Conservation (phyloP, 1,284 basidiomycete species). For the Hypsizygus ulmarius region DNA sequence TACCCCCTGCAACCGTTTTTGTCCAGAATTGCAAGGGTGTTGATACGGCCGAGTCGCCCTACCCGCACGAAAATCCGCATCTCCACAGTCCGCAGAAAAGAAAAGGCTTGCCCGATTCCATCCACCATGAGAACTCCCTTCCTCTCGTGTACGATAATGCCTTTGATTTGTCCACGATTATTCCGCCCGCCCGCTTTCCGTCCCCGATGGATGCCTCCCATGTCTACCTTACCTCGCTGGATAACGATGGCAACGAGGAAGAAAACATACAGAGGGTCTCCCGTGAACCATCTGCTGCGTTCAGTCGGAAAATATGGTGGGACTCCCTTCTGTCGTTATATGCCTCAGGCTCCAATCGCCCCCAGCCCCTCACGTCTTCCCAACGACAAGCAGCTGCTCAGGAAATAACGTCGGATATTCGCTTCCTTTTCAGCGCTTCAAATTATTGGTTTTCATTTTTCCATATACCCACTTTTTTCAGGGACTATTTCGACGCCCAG, state of each 20-base stretch:
- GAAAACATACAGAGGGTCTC: constrained; percentile 25
- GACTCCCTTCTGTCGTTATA: constrained; percentile 65
- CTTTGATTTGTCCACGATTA: constrained; percentile 20
- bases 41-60: constrained; percentile 2
- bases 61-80: not conserved
- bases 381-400: constrained; percentile 45
- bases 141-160: constrained; percentile 18
- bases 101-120: not conserved
- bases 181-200: constrained; percentile 18
- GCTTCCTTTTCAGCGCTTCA: constrained; percentile 60
- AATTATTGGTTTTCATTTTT: constrained; percentile 73
- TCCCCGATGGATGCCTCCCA: constrained; percentile 4
- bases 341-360: constrained; percentile 32
- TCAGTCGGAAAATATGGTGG: constrained; percentile 75
- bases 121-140: constrained; percentile 7
- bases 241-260: constrained; percentile 36
- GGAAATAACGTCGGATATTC: constrained; percentile 55
- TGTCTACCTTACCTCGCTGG: constrained; percentile 31
- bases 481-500: constrained; percentile 52
- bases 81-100: not conserved
- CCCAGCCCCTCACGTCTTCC: constrained; percentile 34
- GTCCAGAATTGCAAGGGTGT: not conserved
- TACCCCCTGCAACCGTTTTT: constrained; percentile 11
- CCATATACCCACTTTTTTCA: constrained; percentile 65
- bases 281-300: constrained; percentile 59